A percentile compares a stretch with the other conserved stretches of the same genome.
These are phyloP conservation scores for Scheffersomyces titani DNA, from an alignment of 1,139 yeast species.

Conservation along the genomic window DNA sequence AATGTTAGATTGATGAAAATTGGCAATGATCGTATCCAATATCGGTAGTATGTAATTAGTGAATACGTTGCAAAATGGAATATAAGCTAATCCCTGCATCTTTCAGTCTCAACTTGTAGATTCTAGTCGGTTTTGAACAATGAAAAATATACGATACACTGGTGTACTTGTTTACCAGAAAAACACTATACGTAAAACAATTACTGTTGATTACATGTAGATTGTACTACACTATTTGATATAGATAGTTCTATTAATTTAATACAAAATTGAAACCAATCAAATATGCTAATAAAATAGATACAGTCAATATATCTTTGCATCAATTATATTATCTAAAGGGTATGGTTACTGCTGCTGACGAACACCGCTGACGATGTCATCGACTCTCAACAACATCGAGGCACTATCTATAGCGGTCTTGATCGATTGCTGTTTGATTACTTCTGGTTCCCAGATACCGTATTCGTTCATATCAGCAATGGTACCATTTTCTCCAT, in stretches of 20 bases:
- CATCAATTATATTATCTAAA: background rate
- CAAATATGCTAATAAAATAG: background rate
- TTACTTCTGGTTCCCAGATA: conserved; percentile 98
- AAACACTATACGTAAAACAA: too few species aligned
- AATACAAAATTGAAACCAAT: background rate
- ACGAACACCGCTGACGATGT: conserved; percentile 94
- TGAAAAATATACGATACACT: too few species aligned
- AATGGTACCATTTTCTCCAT: conserved; percentile 91
- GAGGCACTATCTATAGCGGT: conserved; percentile 98
- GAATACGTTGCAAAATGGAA: too few species aligned
- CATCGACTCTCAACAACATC: conserved; percentile 91
- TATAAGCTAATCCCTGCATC: too few species aligned
- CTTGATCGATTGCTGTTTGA: conserved; percentile 93
- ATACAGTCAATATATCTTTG: background rate
- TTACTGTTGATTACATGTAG: too few species aligned
- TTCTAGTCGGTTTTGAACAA: too few species aligned
- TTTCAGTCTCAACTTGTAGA: too few species aligned
- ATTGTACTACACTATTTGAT: background rate
- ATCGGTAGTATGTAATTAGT: too few species aligned
- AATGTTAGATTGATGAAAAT: too few species aligned
- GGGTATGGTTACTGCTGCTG: conserved; percentile 15
- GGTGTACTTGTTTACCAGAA: too few species aligned
- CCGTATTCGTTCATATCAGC: conserved; percentile 97
- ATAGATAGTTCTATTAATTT: background rate
- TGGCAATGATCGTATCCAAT: too few species aligned